These are phyloP conservation scores for Phytophthora palmivora DNA, from an alignment of 352 stramenopile species.

Conservation along the genomic window DNA sequence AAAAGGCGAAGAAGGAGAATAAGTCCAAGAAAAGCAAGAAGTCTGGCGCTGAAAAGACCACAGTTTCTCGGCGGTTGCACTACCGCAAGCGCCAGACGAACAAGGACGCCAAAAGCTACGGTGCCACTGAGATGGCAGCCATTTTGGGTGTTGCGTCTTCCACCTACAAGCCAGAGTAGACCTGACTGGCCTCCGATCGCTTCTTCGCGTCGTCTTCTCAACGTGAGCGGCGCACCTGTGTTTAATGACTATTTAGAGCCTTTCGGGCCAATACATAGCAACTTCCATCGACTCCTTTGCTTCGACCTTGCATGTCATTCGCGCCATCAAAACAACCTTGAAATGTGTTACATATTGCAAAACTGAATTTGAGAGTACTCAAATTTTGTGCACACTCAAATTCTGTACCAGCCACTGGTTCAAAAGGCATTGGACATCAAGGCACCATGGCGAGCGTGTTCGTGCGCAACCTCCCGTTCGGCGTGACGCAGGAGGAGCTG, in stretches of 20 bases:
- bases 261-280: slow-evolving; percentile 22
- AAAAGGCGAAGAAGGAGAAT: slow-evolving; percentile 67
- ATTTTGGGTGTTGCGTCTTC: slow-evolving; percentile 83
- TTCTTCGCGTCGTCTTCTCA: slow-evolving; percentile 1
- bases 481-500: slow-evolving; percentile 85
- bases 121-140: slow-evolving; percentile 82
- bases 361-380: too few species aligned
- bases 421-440: slow-evolving; percentile 32
- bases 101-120: slow-evolving; percentile 90
- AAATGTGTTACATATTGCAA: too few species aligned
- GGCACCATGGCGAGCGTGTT: slow-evolving; percentile 70
- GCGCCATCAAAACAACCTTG: too few species aligned
- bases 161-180: slow-evolving; percentile 38
- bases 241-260: slow-evolving; percentile 42
- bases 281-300: too few species aligned
- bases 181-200: neutral
- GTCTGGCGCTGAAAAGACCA: slow-evolving; percentile 38
- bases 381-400: too few species aligned
- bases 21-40: slow-evolving; percentile 79
- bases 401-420: slow-evolving; percentile 16
- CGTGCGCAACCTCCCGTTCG: slow-evolving; percentile 88
- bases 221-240: neutral
- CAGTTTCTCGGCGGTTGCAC: slow-evolving; percentile 71
- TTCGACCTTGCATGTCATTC: too few species aligned
- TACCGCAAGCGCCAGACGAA: slow-evolving; percentile 85